A percentile compares a stretch with the other conserved stretches of the same genome.
These are phyloP conservation scores for Boechera divaricarpa DNA, from an alignment of 345 rosid species.

Conservation along the genomic window DNA sequence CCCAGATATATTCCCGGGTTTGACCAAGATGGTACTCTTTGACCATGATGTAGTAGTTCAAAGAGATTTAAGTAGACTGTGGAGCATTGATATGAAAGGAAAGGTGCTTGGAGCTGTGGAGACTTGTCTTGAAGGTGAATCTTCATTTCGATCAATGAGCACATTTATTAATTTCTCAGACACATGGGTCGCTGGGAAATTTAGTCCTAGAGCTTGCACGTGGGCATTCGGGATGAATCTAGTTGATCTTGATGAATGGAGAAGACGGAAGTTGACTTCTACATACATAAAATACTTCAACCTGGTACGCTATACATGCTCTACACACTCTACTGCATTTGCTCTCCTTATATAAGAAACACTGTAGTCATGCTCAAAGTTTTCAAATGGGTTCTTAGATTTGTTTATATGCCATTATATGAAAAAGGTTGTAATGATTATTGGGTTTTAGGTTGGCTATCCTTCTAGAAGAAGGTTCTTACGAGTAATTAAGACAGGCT, in stretches of 20 bases:
- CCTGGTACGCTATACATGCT: slow-evolving; percentile 56
- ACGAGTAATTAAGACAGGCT: background rate
- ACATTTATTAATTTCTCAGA: slow-evolving; percentile 75
- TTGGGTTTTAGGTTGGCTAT: background rate
- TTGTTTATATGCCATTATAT: background rate
- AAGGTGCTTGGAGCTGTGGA: slow-evolving; percentile 91
- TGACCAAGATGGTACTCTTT: slow-evolving; percentile 75
- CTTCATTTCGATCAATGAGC: slow-evolving; percentile 65
- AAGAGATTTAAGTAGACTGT: slow-evolving; percentile 69
- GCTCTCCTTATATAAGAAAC: slow-evolving; percentile 1
- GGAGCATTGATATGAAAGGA: slow-evolving; percentile 77
- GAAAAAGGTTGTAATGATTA: background rate
- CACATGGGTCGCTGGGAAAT: slow-evolving; percentile 60
- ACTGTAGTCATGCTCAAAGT: background rate
- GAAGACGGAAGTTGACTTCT: slow-evolving; percentile 63
- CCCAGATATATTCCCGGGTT: slow-evolving; percentile 73
- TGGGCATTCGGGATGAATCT: slow-evolving; percentile 99
- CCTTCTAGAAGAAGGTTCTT: no score
- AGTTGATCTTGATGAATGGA: slow-evolving; percentile 84
- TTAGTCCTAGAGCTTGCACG: slow-evolving; percentile 71
- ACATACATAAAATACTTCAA: slow-evolving; percentile 63
- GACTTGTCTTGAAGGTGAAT: slow-evolving; percentile 70
- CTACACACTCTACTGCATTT: background rate
- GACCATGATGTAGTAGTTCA: slow-evolving; percentile 98
- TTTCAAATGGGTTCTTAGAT: slow-evolving; percentile 2